Base-by-base conservation (phyloP, 78 protist species). In the Chrysochromulina parva region DNA sequence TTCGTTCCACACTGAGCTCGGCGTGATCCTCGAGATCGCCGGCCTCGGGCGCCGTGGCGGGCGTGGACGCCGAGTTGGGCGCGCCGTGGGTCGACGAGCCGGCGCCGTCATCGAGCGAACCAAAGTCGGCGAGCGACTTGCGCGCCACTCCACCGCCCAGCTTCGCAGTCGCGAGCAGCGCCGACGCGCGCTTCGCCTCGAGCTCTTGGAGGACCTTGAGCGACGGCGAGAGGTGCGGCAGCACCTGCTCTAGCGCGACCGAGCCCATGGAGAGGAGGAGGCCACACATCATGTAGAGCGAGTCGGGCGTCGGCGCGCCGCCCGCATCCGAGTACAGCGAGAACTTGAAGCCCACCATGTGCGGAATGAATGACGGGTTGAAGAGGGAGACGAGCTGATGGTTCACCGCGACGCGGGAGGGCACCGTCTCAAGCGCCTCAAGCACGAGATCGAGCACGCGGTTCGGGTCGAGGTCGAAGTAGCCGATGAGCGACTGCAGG, bases 391-490 rank as follows among this genome's bases (percentile, higher is more conserved):
- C 13, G 52, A 80, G 52, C 38, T 0, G 52, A 13, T 11, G 5
- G 13, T 3, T 50, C 54, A 3, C 28, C 10, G 24, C 28, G 10
- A 50, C 85, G 28, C 59, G 85, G 11, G 85, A 5, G 38, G 85
- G 85, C 54, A 50, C 85, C 14, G 85, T 24, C 92, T 95, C 95
- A 48, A 81, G 80, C 14, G 88, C 10, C 74, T 92, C 94, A 85
- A 95, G 92, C 5, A 95, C 93, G 19, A 95, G 24, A 87, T 94
- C 95, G 53, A 92, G 73, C 48, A 95, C 97, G 19, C 97, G 90
- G 91, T 94, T 95, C 26, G 97, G 97, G 87, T 95, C 97, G 69
- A 95, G 94, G 67, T 92, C 91, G 80, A 95, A 95, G 73, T 92
- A 90, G 28, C 96, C 97, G 82, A 78, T 89, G 54, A 89, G 62